Percentiles rank a stretch among this genome's conserved stretches.
These are phyloP conservation scores for Phaffia rhodozyma DNA, from an alignment of 1,284 basidiomycete genomes.

Conservation along the genomic window DNA sequence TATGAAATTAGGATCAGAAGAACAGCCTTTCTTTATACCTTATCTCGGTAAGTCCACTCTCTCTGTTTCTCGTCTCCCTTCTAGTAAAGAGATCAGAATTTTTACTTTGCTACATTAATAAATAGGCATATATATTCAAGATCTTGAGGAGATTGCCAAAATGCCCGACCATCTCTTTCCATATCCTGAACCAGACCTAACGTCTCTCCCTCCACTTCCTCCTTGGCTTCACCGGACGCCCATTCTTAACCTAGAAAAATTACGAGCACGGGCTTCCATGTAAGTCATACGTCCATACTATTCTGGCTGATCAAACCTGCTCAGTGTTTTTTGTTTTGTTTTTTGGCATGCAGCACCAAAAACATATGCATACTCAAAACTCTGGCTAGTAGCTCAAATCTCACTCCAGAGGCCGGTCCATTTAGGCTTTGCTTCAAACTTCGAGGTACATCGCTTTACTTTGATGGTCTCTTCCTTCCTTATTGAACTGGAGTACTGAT, in stretches of 20 bases:
- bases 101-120: too few relatives aligned
- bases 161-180: background rate
- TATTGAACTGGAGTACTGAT: too few relatives aligned
- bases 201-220: background rate
- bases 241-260: slow-evolving; percentile 5
- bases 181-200: background rate
- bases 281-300: background rate
- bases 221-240: background rate
- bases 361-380: slow-evolving; percentile 8
- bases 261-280: slow-evolving; percentile 1
- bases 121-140: slow-evolving; percentile 10
- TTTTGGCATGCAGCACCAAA: background rate
- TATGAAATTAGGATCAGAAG: too few relatives aligned
- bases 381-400: background rate
- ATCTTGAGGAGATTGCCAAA: slow-evolving; percentile 3
- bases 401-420: background rate
- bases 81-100: background rate
- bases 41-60: background rate
- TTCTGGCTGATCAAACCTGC: background rate
- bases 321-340: background rate
- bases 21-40: slow-evolving; percentile 6
- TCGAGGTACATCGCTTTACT: background rate
- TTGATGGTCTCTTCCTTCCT: background rate
- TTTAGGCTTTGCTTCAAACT: slow-evolving; percentile 10
- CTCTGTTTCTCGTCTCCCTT: background rate